Conservation (phyloP, 2,329 filamentous ascomycete species). For the Monosporascus sp. region DNA sequence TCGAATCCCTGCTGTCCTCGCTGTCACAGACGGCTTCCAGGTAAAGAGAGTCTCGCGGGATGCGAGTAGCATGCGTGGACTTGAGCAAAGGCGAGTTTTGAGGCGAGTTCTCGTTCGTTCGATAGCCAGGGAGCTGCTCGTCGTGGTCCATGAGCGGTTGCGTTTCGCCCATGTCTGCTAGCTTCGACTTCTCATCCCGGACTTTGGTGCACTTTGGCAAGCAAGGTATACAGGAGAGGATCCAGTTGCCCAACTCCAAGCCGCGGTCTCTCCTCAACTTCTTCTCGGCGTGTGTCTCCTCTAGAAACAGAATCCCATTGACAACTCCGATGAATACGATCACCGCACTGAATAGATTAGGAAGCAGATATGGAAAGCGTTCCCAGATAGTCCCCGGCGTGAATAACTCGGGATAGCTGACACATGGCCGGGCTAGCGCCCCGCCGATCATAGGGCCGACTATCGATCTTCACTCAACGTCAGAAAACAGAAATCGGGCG, state of each 20-base stretch:
- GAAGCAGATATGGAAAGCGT: conserved; percentile 72
- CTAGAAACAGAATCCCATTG: conserved; percentile 64
- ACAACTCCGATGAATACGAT: conserved; percentile 61
- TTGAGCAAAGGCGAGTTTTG: conserved; percentile 32
- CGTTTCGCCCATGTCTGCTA: conserved; percentile 46
- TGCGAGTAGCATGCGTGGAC: conserved; percentile 21
- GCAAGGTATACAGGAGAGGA: conserved; percentile 44
- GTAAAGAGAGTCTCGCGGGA: conserved; percentile 32
- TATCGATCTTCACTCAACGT: conserved; percentile 61
- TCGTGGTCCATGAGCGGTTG: conserved; percentile 57
- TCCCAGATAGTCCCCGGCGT: conserved; percentile 72
- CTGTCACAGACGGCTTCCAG: conserved; percentile 23
- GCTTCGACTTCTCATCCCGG: conserved; percentile 32
- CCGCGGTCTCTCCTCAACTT: conserved; percentile 73
- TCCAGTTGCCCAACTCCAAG: conserved; percentile 67
- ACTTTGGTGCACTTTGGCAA: conserved; percentile 30
- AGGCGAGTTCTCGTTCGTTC: conserved; percentile 53
- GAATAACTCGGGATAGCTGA: conserved; percentile 74
- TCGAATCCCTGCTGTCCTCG: conserved; percentile 31
- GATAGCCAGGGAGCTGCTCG: conserved; percentile 64
- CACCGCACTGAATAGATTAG: conserved; percentile 52
- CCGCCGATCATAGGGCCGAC: conserved; percentile 89
- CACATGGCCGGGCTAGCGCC: conserved; percentile 78
- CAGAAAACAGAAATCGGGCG: conserved; percentile 15
- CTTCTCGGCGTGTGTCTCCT: conserved; percentile 86